Percentiles rank a stretch among this genome's conserved stretches.
phyloP scores from a whole-genome alignment of 192 early-diverging fungal genomes.

The Backusella tuberculispora region DNA sequence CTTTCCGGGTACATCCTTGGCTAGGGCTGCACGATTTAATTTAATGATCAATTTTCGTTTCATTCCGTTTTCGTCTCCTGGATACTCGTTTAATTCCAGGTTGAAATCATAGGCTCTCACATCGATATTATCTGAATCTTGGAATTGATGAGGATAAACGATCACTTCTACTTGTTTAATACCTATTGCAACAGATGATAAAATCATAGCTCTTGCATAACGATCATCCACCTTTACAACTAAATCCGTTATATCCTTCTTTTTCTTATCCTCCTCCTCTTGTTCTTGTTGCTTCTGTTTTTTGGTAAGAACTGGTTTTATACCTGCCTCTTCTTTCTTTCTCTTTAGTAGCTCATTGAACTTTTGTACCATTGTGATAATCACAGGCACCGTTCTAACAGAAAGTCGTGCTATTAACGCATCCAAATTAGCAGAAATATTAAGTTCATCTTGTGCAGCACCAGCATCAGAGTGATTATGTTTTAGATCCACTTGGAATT shows the following conservation, averaged over 20 bases:
- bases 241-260: background rate
- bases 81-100: constrained; percentile 17
- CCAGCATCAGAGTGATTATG: background rate
- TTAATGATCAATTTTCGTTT: constrained; percentile 33
- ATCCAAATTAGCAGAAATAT: constrained; percentile 12
- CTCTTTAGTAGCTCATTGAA: constrained; percentile 57
- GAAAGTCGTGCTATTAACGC: constrained; percentile 34
- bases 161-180: constrained; percentile 36
- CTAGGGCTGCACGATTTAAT: constrained; percentile 36
- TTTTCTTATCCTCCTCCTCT: background rate
- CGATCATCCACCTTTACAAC: background rate
- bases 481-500: constrained; percentile 21
- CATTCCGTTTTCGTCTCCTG: background rate
- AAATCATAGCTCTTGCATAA: background rate
- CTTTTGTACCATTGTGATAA: constrained; percentile 52
- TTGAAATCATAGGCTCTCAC: constrained; percentile 30
- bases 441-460: constrained; percentile 7
- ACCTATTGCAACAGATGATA: background rate
- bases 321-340: constrained; percentile 46
- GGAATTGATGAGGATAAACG: constrained; percentile 49
- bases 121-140: constrained; percentile 50
- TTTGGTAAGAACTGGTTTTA: background rate
- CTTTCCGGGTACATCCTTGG: constrained; percentile 40
- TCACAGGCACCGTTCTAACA: constrained; percentile 59
- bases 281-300: background rate